Base-by-base conservation (phyloP, 2,329 filamentous ascomycete species). In the Pleoardoris graminearum region DNA sequence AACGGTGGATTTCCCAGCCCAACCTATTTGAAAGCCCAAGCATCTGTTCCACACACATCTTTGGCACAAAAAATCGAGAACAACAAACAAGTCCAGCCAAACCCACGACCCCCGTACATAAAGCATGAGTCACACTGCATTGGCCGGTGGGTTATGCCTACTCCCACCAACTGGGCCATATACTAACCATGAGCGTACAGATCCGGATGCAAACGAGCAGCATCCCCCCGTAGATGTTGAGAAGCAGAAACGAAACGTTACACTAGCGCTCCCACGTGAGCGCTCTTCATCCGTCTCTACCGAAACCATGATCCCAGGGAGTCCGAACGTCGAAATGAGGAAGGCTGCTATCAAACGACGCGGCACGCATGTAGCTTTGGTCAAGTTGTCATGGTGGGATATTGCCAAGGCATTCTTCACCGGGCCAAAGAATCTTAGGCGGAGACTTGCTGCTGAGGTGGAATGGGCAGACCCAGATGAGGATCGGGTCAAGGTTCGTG, bases 341-440 rank as follows among this genome's bases (percentile, higher is more conserved):
- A 21, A 22, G 16, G 30, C 16, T n/a, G 12, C 19, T 7, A 41
- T 46, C 32, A 35, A 41, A 12, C 19, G 50, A 8, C 43, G 43
- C 7, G 17, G 37, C 4, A 51, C 48, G 4, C 33, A 41, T 27
- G 49, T 51, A 5, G 50, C 25, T 14, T 8, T 29, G 5, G 50
- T 44, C 11, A 44, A 50, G 12, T 14, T 51, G 12, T 43, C 52
- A 2, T 47, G 42, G 27, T 44, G 42, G 47, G 48, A 50, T 12
- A 17, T 30, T 21, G n/a, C 51, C 12, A 50, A 50, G 21, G 52
- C 27, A 3, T 12, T 47, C 12, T 38, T 54, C 12, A 29, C 22
- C 7, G 52, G 48, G 8, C 35, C 48, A 3, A 29, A 45, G 4
- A 48, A 29, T 7, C 14, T 49, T 8, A 32, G 21, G 25, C 32